Conservation (phyloP, 1,284 basidiomycete genomes). For the Psilocybe mexicana region DNA sequence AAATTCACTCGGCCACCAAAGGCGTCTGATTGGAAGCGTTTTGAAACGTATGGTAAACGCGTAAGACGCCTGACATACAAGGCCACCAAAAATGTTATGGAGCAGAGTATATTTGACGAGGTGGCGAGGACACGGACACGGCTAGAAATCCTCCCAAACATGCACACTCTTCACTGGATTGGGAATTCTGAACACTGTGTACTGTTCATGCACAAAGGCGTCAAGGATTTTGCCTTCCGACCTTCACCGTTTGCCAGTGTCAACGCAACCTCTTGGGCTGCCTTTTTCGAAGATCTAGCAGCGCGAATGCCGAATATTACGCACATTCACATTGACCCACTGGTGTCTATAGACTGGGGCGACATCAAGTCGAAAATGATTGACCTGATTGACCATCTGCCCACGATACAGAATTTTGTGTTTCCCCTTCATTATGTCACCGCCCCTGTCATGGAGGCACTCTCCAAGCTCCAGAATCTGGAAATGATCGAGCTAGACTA, state of each 20-base stretch:
- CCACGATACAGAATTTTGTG: slow-evolving; percentile 47
- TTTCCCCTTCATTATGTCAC: slow-evolving; percentile 55
- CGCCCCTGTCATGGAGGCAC: slow-evolving; percentile 41
- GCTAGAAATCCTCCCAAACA: slow-evolving; percentile 54
- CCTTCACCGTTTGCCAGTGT: slow-evolving; percentile 21
- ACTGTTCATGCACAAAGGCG: slow-evolving; percentile 41
- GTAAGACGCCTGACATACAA: slow-evolving; percentile 44
- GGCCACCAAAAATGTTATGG: slow-evolving; percentile 6
- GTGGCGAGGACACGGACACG: slow-evolving; percentile 54
- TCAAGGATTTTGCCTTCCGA: slow-evolving; percentile 33
- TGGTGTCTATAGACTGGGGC: slow-evolving; percentile 34
- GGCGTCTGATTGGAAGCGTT: slow-evolving; percentile 55
- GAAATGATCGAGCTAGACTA: slow-evolving; percentile 52
- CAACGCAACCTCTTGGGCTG: slow-evolving; percentile 23
- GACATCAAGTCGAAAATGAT: slow-evolving; percentile 39
- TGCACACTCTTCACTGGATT: slow-evolving; percentile 44
- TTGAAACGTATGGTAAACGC: slow-evolving; percentile 53
- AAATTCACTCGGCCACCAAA: slow-evolving; percentile 45
- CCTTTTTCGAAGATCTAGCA: slow-evolving; percentile 51
- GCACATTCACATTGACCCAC: slow-evolving; percentile 41
- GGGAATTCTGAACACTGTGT: slow-evolving; percentile 30
- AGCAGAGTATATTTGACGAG: slow-evolving; percentile 45
- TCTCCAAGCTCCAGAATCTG: slow-evolving; percentile 48
- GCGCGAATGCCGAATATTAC: slow-evolving; percentile 49
- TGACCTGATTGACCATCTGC: slow-evolving; percentile 40